Base-by-base conservation (phyloP, 179 eudicot species). In the Amaranthus tricolor region DNA sequence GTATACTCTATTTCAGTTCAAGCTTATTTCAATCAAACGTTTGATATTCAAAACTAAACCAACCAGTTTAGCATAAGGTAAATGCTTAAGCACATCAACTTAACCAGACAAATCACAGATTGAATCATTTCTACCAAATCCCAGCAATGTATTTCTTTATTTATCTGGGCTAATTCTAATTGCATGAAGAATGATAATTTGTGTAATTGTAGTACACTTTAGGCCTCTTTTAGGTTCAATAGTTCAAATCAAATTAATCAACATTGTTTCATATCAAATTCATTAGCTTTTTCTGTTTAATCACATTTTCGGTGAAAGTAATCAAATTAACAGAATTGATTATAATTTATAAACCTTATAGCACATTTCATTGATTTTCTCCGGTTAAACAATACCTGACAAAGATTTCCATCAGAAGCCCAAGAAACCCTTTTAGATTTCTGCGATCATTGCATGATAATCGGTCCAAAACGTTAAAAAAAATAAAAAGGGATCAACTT, bases 341-440 rank as follows among this genome's bases (percentile, higher is more conserved):
- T 66, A n/a, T 16, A 48, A 16, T 16, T 24, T 45, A 43, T 52
- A 64, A 74, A 57, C 52, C 48, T 60, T 40, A 70, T 40, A 21
- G 40, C 40, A 31, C 56, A 45, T 60, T 72, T 72, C 43, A 20
- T 31, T 31, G 40, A 31, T 49, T 65, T 63, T 74, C 9, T 24
- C 40, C 67, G 43, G 61, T 10, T 17, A 66, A 70, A 73, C 47
- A 66, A 67, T 75, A 75, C 78, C 78, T 75, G 78, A 75, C 78
- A 75, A 75, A 75, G 78, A 75, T 67, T 75, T 24, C 66, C 66
- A 57, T 75, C 78, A 75, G 78, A 75, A 67, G 73, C 66, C 78
- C 78, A 67, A 48, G 73, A 75, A 45, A 75, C 78, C 78, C 73
- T 67, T 75, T 67, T 75, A 15, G 78, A 75, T 75, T 75, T 75